A percentile compares a stretch with the other conserved stretches of the same genome.
These are phyloP conservation scores for Quaeritorhiza haematococci DNA, from an alignment of 371 early-diverging fungal species.

Conservation along the genomic window DNA sequence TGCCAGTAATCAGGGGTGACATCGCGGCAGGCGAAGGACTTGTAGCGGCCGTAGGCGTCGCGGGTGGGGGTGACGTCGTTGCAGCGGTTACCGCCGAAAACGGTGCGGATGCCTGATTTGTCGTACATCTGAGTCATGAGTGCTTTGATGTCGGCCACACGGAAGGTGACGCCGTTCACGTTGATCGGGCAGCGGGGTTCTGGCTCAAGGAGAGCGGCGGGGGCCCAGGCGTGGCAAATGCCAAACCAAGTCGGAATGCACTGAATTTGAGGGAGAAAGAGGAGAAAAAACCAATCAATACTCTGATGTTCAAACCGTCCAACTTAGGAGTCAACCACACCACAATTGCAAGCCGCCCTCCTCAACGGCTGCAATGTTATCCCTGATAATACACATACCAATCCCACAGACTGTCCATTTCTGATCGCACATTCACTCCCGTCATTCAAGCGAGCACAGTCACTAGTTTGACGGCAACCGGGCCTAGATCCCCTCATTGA, in stretches of 20 bases:
- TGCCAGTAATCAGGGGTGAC: background rate
- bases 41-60: background rate
- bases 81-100: background rate
- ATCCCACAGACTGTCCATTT: no score
- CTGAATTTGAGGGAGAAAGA: no score
- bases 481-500: no score
- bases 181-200: background rate
- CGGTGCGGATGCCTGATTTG: background rate
- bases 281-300: no score
- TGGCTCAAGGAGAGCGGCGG: background rate
- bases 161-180: background rate
- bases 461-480: no score
- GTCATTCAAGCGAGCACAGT: no score
- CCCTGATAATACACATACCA: no score
- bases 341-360: no score
- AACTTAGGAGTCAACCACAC: no score
- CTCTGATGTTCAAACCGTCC: no score
- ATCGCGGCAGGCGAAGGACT: background rate
- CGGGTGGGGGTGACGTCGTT: background rate
- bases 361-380: no score
- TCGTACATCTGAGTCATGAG: background rate
- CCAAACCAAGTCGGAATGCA: background rate
- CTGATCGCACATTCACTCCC: no score
- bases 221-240: background rate
- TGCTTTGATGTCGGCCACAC: background rate